Conservation (phyloP, 805 yeast species). For the Saccharomycopsis malanga region DNA sequence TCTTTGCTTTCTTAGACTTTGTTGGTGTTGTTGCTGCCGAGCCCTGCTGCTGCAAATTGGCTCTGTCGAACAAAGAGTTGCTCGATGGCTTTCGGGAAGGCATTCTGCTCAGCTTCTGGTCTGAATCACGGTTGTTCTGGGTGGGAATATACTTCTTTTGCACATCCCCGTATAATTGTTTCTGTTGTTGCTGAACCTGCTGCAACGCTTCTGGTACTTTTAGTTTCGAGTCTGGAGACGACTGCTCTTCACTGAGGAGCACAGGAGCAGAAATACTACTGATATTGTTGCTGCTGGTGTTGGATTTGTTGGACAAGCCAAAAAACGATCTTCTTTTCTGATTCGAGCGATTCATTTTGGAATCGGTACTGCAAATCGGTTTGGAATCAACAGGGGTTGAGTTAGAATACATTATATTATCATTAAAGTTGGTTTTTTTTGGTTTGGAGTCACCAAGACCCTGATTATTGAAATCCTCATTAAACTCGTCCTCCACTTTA, state of each 20-base stretch:
- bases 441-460: too few relatives aligned
- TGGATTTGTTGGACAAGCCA: not conserved
- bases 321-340: slow-evolving; percentile 15
- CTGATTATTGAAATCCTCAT: slow-evolving; percentile 8
- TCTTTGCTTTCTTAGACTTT: slow-evolving; percentile 11
- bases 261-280: slow-evolving; percentile 14
- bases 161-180: slow-evolving; percentile 2
- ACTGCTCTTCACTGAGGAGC: not conserved
- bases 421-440: too few relatives aligned
- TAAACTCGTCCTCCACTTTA: slow-evolving; percentile 5
- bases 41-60: not conserved
- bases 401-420: too few relatives aligned
- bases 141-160: slow-evolving; percentile 10
- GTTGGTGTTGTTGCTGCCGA: not conserved
- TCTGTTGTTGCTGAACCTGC: slow-evolving; percentile 12
- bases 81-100: slow-evolving; percentile 6
- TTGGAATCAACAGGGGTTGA: too few relatives aligned
- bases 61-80: slow-evolving; percentile 4
- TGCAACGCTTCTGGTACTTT: slow-evolving; percentile 11
- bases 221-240: not conserved
- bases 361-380: too few relatives aligned
- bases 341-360: not conserved
- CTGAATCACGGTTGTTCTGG: slow-evolving; percentile 1
- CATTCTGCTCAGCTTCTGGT: not conserved
- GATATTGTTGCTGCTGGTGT: not conserved